Evolutionary conservation across 2,329 filamentous ascomycete genomes (phyloP), one percentile per base, ranked within the genome.

Genomic region (Aspergillus bombycis): DNA sequence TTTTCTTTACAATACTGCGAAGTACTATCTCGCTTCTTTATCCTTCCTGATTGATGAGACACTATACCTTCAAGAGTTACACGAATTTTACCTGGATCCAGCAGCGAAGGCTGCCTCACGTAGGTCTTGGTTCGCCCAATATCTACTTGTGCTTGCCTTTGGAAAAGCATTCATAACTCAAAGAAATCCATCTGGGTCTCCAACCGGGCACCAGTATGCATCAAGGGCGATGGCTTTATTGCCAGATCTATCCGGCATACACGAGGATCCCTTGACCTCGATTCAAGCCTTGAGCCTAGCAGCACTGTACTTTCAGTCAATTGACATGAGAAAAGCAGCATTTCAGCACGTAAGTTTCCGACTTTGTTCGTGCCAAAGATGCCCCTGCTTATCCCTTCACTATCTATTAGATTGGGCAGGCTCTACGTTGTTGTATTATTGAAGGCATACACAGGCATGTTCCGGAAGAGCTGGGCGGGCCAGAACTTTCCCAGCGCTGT

Each of bases 21-120:
- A 86, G 60, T 87, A 86, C 50, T 83, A 86, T 63, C 85, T 83
- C 60, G 80, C 81, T 3, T 84, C 85, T 34, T 70, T 86, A 3
- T 84, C 85, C 28, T 84, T 85, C 56, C 72, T 87, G 2, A 85
- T 86, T 50, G 84, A 87, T 28, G 84, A 86, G 58, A 75, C 80
- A 16, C 76, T 75, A 2, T 87, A 70, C 61, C 9, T 76, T 62
- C 38, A 66, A 65, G 53, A 74, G 62, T 30, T 74, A 34, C 63
- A 77, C 84, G 65, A 84, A 80, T 79, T 74, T 63, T 80, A 84
- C 60, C 71, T 75, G 4, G 70, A 76, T 41, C 72, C 72, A 12
- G 71, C 70, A 38, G 71, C 67, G 4, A 71, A 73, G 34, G 69
- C 67, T 2, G 65, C 67, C 14, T 69, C 71, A 23, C 71, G 72